Percentiles rank a stretch among this genome's conserved stretches.
Evolutionary conservation across 352 stramenopile genomes (phyloP).

Genomic region (Globisporangium alternatum): DNA sequence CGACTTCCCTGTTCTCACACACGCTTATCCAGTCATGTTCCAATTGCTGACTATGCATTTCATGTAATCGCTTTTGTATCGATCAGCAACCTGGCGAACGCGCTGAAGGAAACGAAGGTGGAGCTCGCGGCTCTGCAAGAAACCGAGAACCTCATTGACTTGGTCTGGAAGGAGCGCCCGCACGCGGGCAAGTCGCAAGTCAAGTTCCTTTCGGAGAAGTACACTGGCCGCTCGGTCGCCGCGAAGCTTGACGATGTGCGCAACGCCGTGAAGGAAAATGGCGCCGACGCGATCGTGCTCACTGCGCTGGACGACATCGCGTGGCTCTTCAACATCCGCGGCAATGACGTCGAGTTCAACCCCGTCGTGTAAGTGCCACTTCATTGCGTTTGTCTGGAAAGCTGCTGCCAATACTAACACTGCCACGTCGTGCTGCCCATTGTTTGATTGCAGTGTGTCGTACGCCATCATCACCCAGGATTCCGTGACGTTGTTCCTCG

Average conservation of each 20-base stretch:
- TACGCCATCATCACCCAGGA: slow-evolving; percentile 94
- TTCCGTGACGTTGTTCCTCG: slow-evolving; percentile 90
- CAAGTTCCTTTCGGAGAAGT: slow-evolving; percentile 91
- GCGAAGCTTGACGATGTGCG: slow-evolving; percentile 90
- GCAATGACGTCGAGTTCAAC: slow-evolving; percentile 96
- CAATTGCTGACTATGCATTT: neutral
- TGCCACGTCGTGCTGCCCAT: neutral
- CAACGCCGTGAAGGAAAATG: slow-evolving; percentile 84
- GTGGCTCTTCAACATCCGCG: slow-evolving; percentile 98
- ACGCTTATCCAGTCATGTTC: neutral
- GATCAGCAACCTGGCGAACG: slow-evolving; percentile 57
- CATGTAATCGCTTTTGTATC: neutral
- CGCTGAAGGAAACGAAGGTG: slow-evolving; percentile 62
- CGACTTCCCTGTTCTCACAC: neutral
- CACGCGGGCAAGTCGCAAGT: slow-evolving; percentile 74
- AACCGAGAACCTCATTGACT: slow-evolving; percentile 94
- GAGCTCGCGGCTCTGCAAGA: slow-evolving; percentile 75
- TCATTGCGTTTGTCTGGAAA: neutral
- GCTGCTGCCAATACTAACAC: neutral
- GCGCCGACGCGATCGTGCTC: slow-evolving; percentile 92
- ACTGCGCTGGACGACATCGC: slow-evolving; percentile 96
- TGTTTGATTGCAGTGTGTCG: slow-evolving; percentile 45
- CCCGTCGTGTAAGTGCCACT: slow-evolving; percentile 91
- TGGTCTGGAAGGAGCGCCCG: slow-evolving; percentile 90
- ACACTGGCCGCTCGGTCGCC: slow-evolving; percentile 88